A percentile compares a stretch with the other conserved stretches of the same genome.
These are phyloP conservation scores for Geotrichum ghanense DNA, from an alignment of 805 yeast species.

Conservation along the genomic window DNA sequence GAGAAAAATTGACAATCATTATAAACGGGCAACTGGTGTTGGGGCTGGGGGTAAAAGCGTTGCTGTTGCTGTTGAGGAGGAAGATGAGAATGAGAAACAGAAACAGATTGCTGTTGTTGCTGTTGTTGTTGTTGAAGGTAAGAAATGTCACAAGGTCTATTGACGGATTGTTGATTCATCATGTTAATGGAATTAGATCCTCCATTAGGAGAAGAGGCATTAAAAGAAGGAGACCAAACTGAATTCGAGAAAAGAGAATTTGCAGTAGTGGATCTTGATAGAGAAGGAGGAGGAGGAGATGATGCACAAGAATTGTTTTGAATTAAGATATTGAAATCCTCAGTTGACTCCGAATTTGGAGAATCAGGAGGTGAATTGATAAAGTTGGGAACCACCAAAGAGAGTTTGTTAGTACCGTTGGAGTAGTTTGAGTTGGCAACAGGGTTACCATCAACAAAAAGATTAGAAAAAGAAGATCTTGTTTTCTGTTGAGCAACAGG, in stretches of 20 bases:
- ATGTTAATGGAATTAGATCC: constrained; percentile 12
- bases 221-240: constrained; percentile 13
- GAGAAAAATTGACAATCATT: neutral
- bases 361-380: constrained; percentile 1
- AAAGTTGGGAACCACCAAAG: constrained; percentile 1
- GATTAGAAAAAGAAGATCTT: neutral
- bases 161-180: constrained; percentile 15
- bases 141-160: too few species aligned
- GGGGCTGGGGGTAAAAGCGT: neutral
- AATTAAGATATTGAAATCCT: neutral
- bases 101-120: neutral
- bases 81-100: neutral
- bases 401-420: neutral
- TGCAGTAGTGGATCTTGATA: constrained; percentile 12
- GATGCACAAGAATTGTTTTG: neutral
- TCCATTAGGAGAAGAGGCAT: constrained; percentile 14
- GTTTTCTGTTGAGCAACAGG: neutral
- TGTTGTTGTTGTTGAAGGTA: neutral
- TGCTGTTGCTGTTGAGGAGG: constrained; percentile 11
- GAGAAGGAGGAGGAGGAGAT: constrained; percentile 7
- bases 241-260: constrained; percentile 15
- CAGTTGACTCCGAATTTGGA: neutral
- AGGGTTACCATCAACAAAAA: constrained; percentile 4
- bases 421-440: constrained; percentile 3
- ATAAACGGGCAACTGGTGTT: neutral